Percentiles rank a stretch among this genome's conserved stretches.
Evolutionary conservation across 225 moss, liverwort and hornwort genomes (phyloP).

Genomic region (Ulota crispa): DNA sequence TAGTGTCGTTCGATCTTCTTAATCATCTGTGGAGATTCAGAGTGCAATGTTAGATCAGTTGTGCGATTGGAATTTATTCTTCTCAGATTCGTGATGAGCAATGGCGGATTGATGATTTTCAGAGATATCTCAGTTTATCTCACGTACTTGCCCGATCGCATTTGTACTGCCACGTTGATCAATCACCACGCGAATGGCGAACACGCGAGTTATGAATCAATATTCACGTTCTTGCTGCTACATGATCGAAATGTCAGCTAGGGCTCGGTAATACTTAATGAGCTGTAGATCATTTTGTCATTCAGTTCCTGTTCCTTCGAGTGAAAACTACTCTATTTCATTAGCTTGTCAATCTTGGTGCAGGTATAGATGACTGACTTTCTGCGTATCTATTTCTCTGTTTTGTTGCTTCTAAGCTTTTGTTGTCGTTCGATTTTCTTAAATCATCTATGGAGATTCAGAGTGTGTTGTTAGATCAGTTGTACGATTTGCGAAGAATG

Average conservation of each 20-base stretch:
- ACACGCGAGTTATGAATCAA: not conserved
- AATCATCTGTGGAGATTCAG: not conserved
- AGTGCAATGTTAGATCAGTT: not conserved
- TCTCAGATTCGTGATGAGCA: not conserved
- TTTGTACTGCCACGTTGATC: not conserved
- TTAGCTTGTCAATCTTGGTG: not conserved
- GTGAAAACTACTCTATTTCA: not conserved
- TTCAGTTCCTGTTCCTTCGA: not conserved
- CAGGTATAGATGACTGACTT: slow-evolving; percentile 52
- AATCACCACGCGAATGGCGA: not conserved
- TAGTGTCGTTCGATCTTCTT: not conserved
- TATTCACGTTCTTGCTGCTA: not conserved
- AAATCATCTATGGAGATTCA: not conserved
- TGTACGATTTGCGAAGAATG: not conserved
- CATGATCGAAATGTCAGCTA: not conserved
- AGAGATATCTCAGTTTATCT: not conserved
- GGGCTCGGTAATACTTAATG: not conserved
- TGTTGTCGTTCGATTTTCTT: not conserved
- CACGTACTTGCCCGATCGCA: not conserved
- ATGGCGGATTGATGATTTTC: not conserved
- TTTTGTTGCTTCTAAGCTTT: slow-evolving; percentile 8
- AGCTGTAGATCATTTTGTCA: not conserved
- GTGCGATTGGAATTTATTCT: not conserved
- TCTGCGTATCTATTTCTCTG: not conserved
- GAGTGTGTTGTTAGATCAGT: not conserved